Base-by-base conservation (phyloP, 306 rosid genomes). In the Aeschynomene evenia region DNA sequence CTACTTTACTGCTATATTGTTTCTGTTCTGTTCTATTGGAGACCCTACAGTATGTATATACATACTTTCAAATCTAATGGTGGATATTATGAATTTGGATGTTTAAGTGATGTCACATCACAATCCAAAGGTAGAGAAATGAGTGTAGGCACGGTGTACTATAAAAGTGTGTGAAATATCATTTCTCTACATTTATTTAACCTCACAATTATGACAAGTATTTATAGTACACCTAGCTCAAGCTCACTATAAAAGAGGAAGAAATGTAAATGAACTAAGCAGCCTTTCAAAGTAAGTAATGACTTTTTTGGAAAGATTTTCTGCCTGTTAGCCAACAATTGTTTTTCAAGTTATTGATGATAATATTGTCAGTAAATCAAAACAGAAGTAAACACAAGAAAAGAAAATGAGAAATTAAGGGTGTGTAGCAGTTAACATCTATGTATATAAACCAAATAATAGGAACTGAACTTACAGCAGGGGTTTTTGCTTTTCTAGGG, bases 401-500 rank as follows among this genome's bases (percentile, higher is more conserved):
- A 62, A 52, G 36, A 72, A 61, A 67, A 48, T 26, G 42, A 57
- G 13, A 18, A 70, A 68, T 19, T 9, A 63, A 20, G 69, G 14
- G 40, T 37, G 46, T 26, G 75, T 40, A 9, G 51, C 40, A 65
- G 33, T 29, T 63, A 20, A 21, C 45, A 15, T 54, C 57, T 65
- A 42, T 29, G 52, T 10, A 23, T 46, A 68, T 7, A 40, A 43
- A 66, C 37, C 53, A 52, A 11, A 70, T 62, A 21, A 57, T 31
- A 55, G 46, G 70, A 45, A 66, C 16, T 37, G 21, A 80, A 80
- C 98, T 72, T 84, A 93, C 98, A 8, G 86, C 97, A 45, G 96
- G 96, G 56, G 91, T 82, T 81, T 88, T 84, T 21, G 80, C 86
- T 46, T 78, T 79, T 75, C 84, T 85, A 55, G 80, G 95, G 70